A percentile compares a stretch with the other conserved stretches of the same genome.
phyloP scores from a whole-genome alignment of 1,139 yeast species.

The Hyphopichia pseudoburtonii region DNA sequence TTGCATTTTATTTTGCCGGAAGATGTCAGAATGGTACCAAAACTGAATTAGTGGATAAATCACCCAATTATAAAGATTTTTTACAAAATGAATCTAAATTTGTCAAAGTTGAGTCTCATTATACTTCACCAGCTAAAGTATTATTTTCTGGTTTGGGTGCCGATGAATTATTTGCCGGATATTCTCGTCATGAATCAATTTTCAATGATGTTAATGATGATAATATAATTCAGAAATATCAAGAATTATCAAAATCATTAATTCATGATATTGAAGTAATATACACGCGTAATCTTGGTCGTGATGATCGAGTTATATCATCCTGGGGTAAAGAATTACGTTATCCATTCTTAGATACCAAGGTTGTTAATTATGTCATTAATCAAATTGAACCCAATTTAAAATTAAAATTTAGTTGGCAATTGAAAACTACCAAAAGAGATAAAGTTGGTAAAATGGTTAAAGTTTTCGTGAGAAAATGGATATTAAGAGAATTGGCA shows the following conservation, averaged over 20 bases:
- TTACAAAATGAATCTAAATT: conserved; percentile 13
- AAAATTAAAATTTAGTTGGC: conserved; percentile 42
- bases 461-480: conserved; percentile 49
- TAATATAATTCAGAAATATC: conserved; percentile 18
- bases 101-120: conserved; percentile 15
- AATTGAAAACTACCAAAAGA: conserved; percentile 26
- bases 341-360: conserved; percentile 79
- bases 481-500: conserved; percentile 65
- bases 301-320: conserved; percentile 88
- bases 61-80: conserved; percentile 14
- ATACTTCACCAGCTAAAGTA: conserved; percentile 61
- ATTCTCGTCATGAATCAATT: conserved; percentile 68
- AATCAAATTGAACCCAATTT: conserved; percentile 49
- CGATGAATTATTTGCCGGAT: conserved; percentile 93
- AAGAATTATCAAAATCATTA: conserved; percentile 47
- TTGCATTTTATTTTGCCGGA: conserved; percentile 92
- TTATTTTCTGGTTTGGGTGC: conserved; percentile 95
- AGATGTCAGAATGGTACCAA: conserved; percentile 46
- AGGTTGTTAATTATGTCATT: conserved; percentile 55
- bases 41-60: conserved; percentile 12
- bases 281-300: conserved; percentile 75
- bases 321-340: conserved; percentile 89
- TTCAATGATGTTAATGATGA: conserved; percentile 31
- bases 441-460: conserved; percentile 23
- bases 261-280: conserved; percentile 69